Base-by-base conservation (phyloP, 2,329 filamentous ascomycete species). In the Pseudogymnoascus sp. region DNA sequence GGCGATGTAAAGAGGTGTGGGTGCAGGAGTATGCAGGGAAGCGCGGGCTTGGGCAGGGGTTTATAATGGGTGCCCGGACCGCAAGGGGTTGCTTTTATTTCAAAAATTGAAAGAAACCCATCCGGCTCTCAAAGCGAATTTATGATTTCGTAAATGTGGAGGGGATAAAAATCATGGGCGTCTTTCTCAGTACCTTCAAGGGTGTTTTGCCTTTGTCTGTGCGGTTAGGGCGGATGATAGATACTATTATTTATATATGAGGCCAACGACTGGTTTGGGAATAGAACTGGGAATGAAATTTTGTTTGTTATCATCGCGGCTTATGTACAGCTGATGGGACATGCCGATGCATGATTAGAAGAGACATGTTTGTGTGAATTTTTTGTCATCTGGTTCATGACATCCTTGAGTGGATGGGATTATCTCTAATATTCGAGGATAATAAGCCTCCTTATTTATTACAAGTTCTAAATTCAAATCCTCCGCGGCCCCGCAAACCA, bases 251-350 rank as follows among this genome's bases (percentile, higher is more conserved):
- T 33, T 33, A 33, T 33, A 55, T 55, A 55, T 55, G 45, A 55
- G 45, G 45, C 45, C 45, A 55, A 55, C 45, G 45, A 55, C 45
- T 55, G 45, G 45, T 55, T 55, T 55, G 45, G 45, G 45, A 55
- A 55, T 55, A 55, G 45, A 33, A 55, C 26, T 55, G 26, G 45
- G 26, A 55, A 55, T 55, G 45, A 55, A 55, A 12, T 55, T 55
- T 55, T 31, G 26, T 52, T 29, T 52, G 45, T 52, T 52, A 43
- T 43, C 39, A 43, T 14, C 19, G 11, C 19, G 6, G n/a, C 38
- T 39, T 39, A 8, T 26, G 8, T n/a, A 3, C 26, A 26, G 12
- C 5, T 45, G 21, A 3, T 4, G 11, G 8, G 41, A 26, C 41
- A 5, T 26, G 11, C 21, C 12, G 12, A 14, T 26, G 21, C 41